Conservation (phyloP, 2,329 filamentous ascomycete species). For the Fusarium redolens region DNA sequence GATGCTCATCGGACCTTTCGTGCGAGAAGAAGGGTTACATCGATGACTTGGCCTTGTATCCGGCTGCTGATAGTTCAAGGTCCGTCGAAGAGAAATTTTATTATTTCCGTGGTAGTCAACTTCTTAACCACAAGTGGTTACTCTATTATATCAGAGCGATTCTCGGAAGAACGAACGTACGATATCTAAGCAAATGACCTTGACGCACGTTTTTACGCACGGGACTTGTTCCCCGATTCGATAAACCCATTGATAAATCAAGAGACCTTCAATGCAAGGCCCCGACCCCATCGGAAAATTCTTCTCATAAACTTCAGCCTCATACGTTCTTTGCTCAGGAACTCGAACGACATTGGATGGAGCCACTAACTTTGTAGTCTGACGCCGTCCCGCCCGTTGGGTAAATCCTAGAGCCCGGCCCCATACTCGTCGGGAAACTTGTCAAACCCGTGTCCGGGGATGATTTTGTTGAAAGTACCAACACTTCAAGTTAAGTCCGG, state of each 20-base stretch:
- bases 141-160: neutral
- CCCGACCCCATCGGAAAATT: neutral
- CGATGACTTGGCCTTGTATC: neutral
- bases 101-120: neutral
- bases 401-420: conserved; percentile 7
- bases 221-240: neutral
- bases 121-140: neutral
- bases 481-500: neutral
- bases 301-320: neutral
- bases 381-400: neutral
- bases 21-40: neutral
- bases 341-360: neutral
- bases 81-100: neutral
- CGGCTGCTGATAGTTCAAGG: neutral
- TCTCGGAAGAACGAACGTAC: neutral
- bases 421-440: neutral
- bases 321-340: neutral
- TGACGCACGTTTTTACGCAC: neutral
- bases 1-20: neutral
- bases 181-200: neutral
- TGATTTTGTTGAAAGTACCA: neutral
- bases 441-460: neutral
- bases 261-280: neutral
- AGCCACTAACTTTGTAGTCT: neutral
- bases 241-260: neutral